Conservation (phyloP, 257 asterid genomes). For the Primulina eburnea region DNA sequence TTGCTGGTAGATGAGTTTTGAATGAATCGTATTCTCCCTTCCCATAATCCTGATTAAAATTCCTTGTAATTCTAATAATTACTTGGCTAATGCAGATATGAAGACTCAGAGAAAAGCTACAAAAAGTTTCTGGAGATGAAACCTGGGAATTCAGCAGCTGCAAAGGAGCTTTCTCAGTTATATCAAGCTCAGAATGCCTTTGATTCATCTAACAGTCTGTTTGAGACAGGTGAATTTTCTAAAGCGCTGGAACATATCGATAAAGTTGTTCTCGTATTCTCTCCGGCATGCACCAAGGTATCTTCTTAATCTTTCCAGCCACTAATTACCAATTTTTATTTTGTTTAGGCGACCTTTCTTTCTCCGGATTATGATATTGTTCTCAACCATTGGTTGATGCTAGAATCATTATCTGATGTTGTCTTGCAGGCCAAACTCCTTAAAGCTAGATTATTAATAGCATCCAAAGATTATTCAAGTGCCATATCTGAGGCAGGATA, state of each 20-base stretch:
- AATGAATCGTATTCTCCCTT: conserved; percentile 1
- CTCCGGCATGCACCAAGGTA: conserved; percentile 91
- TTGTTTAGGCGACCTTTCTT: neutral
- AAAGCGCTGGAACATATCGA: conserved; percentile 69
- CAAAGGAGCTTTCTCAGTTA: conserved; percentile 83
- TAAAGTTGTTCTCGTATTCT: conserved; percentile 85
- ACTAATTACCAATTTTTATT: conserved; percentile 7
- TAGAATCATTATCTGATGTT: conserved; percentile 18
- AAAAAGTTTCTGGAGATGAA: conserved; percentile 72
- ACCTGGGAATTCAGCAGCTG: conserved; percentile 68
- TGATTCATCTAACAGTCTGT: conserved; percentile 59
- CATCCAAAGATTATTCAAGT: conserved; percentile 67
- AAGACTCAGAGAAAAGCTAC: conserved; percentile 80
- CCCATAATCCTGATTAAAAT: conserved; percentile 29
- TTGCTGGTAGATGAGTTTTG: conserved; percentile 5
- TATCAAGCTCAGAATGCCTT: conserved; percentile 73
- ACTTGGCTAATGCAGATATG: conserved; percentile 73
- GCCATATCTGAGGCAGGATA: conserved; percentile 82
- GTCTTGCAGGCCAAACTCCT: conserved; percentile 75
- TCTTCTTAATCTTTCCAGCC: conserved; percentile 15
- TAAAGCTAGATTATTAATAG: conserved; percentile 62
- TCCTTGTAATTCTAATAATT: conserved; percentile 39
- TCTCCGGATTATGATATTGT: neutral
- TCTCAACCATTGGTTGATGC: neutral
- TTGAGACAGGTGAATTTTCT: conserved; percentile 59